These are phyloP conservation scores for Trametes sanguinea DNA, from an alignment of 768 basidiomycete species.

Conservation along the genomic window DNA sequence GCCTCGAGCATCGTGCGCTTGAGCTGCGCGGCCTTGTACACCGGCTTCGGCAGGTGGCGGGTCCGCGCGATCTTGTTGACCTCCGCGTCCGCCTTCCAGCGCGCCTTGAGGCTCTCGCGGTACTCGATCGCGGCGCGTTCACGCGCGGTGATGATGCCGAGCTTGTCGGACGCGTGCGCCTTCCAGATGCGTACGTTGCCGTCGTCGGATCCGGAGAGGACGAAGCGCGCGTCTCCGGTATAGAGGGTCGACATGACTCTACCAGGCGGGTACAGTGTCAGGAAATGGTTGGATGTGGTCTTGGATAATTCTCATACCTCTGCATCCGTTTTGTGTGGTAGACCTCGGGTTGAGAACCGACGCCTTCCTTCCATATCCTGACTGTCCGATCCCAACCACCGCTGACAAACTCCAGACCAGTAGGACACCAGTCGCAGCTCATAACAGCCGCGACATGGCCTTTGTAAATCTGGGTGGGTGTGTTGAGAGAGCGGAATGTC, in stretches of 20 bases:
- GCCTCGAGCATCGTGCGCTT: slow-evolving; percentile 94
- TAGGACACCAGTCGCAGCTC: slow-evolving; percentile 97
- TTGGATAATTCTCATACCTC: no score
- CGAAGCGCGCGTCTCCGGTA: slow-evolving; percentile 89
- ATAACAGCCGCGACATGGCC: slow-evolving; percentile 96
- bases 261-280: neutral
- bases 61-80: slow-evolving; percentile 75
- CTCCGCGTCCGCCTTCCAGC: slow-evolving; percentile 85
- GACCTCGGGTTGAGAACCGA: slow-evolving; percentile 79
- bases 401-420: slow-evolving; percentile 92
- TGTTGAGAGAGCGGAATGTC: slow-evolving; percentile 83
- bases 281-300: neutral
- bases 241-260: slow-evolving; percentile 89
- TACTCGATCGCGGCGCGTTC: slow-evolving; percentile 94
- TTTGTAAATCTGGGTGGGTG: slow-evolving; percentile 93
- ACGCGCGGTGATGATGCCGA: slow-evolving; percentile 87
- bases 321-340: slow-evolving; percentile 99
- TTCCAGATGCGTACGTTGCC: slow-evolving; percentile 97
- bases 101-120: slow-evolving; percentile 79
- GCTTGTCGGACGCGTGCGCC: slow-evolving; percentile 85
- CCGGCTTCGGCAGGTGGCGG: slow-evolving; percentile 87
- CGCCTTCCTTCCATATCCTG: slow-evolving; percentile 88
- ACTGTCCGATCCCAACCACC: slow-evolving; percentile 97
- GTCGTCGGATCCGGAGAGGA: slow-evolving; percentile 90
- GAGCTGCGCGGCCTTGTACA: slow-evolving; percentile 83